Percentiles rank a stretch among this genome's conserved stretches.
Conservation (phyloP, 1,139 yeast genomes). For the Yamadazyma atlantica region DNA sequence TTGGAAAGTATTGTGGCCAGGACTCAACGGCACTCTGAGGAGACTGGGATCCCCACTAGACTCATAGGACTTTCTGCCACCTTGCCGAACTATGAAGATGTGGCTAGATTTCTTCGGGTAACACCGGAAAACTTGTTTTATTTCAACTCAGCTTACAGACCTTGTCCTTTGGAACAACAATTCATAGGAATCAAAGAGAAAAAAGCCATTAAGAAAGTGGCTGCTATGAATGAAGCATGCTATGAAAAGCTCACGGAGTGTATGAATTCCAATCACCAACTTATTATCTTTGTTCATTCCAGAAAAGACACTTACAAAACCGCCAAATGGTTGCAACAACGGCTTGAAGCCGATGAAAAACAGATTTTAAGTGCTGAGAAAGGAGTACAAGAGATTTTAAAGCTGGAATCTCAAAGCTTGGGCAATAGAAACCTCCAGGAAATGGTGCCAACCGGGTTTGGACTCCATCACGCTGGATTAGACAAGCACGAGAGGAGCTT, state of each 20-base stretch:
- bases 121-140: constrained; percentile 65
- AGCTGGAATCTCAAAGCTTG: constrained; percentile 60
- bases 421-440: constrained; percentile 57
- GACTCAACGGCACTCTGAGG: constrained; percentile 51
- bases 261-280: constrained; percentile 59
- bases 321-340: constrained; percentile 70
- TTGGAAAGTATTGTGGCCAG: constrained; percentile 85
- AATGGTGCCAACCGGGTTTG: constrained; percentile 72
- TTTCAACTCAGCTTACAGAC: constrained; percentile 82
- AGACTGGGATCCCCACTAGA: constrained; percentile 51
- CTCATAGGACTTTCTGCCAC: constrained; percentile 93
- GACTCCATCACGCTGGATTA: constrained; percentile 95
- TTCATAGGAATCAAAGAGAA: constrained; percentile 87
- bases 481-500: constrained; percentile 68
- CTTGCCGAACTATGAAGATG: constrained; percentile 86
- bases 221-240: constrained; percentile 90
- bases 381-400: constrained; percentile 62
- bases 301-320: constrained; percentile 88
- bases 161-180: constrained; percentile 89
- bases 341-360: constrained; percentile 60
- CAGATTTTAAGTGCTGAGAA: constrained; percentile 51
- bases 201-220: constrained; percentile 72
- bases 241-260: constrained; percentile 77
- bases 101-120: constrained; percentile 78
- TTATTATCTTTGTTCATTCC: constrained; percentile 90